Conservation (phyloP, 306 rosid species). For the Oemleria cerasiformis region DNA sequence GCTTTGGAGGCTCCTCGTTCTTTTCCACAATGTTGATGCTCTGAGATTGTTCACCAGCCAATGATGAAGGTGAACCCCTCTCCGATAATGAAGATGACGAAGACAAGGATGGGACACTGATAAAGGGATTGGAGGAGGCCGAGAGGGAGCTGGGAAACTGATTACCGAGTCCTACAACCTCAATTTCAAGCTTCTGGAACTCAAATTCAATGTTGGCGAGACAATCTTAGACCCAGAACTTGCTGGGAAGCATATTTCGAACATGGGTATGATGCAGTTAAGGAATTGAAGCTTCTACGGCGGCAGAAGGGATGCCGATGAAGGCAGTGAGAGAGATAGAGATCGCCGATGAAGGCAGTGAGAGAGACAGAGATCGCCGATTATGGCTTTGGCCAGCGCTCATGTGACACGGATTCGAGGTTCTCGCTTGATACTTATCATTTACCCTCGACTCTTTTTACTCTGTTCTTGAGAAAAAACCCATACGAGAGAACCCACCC, state of each 20-base stretch:
- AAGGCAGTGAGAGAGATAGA: constrained; percentile 31
- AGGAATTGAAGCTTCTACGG: constrained; percentile 55
- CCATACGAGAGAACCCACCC: no score
- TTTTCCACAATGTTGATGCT: no score
- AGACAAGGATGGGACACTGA: constrained; percentile 30
- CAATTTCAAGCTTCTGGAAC: constrained; percentile 52
- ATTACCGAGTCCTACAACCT: constrained; percentile 63
- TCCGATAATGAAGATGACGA: constrained; percentile 36
- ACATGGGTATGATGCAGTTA: constrained; percentile 54
- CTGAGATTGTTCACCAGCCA: constrained; percentile 19
- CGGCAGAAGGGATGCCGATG: constrained; percentile 1
- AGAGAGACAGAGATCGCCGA: no score
- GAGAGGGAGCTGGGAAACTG: constrained; percentile 35
- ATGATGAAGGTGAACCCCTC: constrained; percentile 32
- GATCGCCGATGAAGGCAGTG: constrained; percentile 40
- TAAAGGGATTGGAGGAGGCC: constrained; percentile 15
- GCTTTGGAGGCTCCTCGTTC: no score
- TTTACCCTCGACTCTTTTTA: no score
- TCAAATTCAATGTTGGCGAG: constrained; percentile 60
- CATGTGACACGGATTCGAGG: no score
- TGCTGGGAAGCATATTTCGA: constrained; percentile 50
- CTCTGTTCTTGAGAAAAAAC: no score
- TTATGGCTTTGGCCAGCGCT: no score
- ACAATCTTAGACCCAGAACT: constrained; percentile 16
- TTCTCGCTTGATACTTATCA: no score